Percentiles rank a stretch among this genome's conserved stretches.
phyloP scores from a whole-genome alignment of 805 yeast genomes.

The Ogataea nonfermentans region DNA sequence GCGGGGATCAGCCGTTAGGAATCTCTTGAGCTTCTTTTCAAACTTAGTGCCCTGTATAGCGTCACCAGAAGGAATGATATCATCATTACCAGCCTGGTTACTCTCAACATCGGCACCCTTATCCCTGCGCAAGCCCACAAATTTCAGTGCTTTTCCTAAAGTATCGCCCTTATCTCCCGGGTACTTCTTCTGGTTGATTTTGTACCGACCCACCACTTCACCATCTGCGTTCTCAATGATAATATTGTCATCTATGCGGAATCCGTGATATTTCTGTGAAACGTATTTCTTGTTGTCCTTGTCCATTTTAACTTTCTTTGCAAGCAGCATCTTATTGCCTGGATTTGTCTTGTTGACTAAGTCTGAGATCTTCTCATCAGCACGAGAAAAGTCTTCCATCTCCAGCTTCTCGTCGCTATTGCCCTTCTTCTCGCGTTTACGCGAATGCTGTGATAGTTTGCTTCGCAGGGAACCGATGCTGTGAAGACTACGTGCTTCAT shows the following conservation, averaged over 20 bases:
- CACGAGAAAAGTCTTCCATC: constrained; percentile 2
- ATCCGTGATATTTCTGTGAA: constrained; percentile 55
- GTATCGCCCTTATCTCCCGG: constrained; percentile 15
- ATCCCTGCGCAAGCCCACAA: constrained; percentile 28
- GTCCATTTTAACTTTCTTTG: constrained; percentile 12
- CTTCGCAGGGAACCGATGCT: constrained; percentile 20
- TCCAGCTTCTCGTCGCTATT: constrained; percentile 5
- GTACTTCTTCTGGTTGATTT: constrained; percentile 49
- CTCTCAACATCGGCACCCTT: constrained; percentile 22
- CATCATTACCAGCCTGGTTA: constrained; percentile 19
- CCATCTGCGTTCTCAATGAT: constrained; percentile 91
- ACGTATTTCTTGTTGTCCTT: constrained; percentile 4
- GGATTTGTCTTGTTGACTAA: constrained; percentile 18
- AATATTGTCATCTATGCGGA: constrained; percentile 71
- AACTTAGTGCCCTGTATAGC: constrained; percentile 16
- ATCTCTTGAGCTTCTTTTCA: constrained; percentile 27
- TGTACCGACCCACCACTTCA: constrained; percentile 81
- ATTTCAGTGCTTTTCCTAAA: constrained; percentile 23
- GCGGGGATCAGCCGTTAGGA: constrained; percentile 26
- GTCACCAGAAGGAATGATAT: constrained; percentile 21
- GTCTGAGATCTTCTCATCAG: constrained; percentile 15
- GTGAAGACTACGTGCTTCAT: constrained; percentile 17
- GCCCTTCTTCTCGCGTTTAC: constrained; percentile 2
- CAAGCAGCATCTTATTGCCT: constrained; percentile 14
- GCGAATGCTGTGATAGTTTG: constrained; percentile 3